phyloP scores from a whole-genome alignment of 169 alveolate genomes.

The Babesia bovis region DNA sequence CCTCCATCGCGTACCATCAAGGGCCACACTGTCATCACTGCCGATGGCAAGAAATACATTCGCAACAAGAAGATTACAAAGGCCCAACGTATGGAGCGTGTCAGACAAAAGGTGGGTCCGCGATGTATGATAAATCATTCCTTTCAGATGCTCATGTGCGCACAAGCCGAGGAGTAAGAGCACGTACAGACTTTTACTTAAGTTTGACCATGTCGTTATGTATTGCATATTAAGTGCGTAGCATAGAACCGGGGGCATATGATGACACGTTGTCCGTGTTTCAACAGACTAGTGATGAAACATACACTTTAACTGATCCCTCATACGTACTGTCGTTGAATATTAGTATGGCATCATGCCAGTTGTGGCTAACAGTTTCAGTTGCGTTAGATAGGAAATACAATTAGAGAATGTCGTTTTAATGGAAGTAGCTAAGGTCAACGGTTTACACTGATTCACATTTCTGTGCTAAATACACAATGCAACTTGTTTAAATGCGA shows the following conservation, averaged over 20 bases:
- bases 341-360: no score
- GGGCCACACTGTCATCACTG: slow-evolving; percentile 84
- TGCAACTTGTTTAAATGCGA: no score
- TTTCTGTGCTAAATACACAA: no score
- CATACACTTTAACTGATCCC: slow-evolving; percentile 21
- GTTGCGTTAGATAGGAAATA: no score
- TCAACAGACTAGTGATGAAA: slow-evolving; percentile 50
- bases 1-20: slow-evolving; percentile 80
- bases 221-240: not conserved
- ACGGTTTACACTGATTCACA: no score
- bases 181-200: not conserved
- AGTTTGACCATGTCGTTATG: not conserved
- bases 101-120: slow-evolving; percentile 87
- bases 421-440: no score
- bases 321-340: no score
- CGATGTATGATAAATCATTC: slow-evolving; percentile 34
- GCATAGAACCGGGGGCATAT: slow-evolving; percentile 7
- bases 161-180: slow-evolving; percentile 6
- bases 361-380: no score
- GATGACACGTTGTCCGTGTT: slow-evolving; percentile 51
- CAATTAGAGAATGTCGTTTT: no score
- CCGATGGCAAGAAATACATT: slow-evolving; percentile 87
- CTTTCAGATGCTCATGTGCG: slow-evolving; percentile 41
- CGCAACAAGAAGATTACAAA: slow-evolving; percentile 88
- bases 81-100: slow-evolving; percentile 92